These are phyloP conservation scores for Hyaloperonospora arabidopsidis DNA, from an alignment of 352 stramenopile genomes.

Conservation along the genomic window DNA sequence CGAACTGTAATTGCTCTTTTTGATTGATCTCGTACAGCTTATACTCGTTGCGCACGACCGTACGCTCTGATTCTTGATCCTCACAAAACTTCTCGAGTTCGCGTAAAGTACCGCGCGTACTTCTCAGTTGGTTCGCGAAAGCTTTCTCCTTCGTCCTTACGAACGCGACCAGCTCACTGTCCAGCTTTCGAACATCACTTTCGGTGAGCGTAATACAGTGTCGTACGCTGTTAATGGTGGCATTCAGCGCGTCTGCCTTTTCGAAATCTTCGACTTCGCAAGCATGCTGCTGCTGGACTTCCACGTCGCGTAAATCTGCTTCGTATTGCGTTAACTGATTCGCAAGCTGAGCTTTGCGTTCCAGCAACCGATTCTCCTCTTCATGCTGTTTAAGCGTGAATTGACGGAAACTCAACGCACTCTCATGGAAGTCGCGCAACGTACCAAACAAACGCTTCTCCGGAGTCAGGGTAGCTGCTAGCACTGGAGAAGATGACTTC, in stretches of 20 bases:
- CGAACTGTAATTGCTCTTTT: slow-evolving; percentile 72
- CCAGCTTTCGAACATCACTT: slow-evolving; percentile 70
- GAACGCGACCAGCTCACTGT: slow-evolving; percentile 61
- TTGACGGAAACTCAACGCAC: slow-evolving; percentile 58
- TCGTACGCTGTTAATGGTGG: slow-evolving; percentile 71
- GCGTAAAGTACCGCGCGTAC: slow-evolving; percentile 57
- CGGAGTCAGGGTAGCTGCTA: slow-evolving; percentile 34
- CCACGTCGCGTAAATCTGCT: slow-evolving; percentile 68
- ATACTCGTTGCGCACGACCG: slow-evolving; percentile 40
- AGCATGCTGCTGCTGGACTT: slow-evolving; percentile 73
- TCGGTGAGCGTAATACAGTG: slow-evolving; percentile 76
- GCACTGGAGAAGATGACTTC: slow-evolving; percentile 16
- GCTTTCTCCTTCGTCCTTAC: slow-evolving; percentile 73
- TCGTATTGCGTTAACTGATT: slow-evolving; percentile 74
- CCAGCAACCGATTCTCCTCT: slow-evolving; percentile 62
- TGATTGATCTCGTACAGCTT: slow-evolving; percentile 60
- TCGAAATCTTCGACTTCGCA: slow-evolving; percentile 82
- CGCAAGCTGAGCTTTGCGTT: slow-evolving; percentile 53
- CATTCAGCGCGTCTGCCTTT: slow-evolving; percentile 71
- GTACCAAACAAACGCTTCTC: slow-evolving; percentile 63
- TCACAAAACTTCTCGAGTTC: slow-evolving; percentile 73
- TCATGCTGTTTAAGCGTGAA: slow-evolving; percentile 60
- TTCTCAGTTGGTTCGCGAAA: slow-evolving; percentile 70
- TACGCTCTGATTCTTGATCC: slow-evolving; percentile 53
- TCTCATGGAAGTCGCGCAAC: slow-evolving; percentile 67